Conservation (phyloP, 441 rosid genomes). For the Mallotus japonicus region DNA sequence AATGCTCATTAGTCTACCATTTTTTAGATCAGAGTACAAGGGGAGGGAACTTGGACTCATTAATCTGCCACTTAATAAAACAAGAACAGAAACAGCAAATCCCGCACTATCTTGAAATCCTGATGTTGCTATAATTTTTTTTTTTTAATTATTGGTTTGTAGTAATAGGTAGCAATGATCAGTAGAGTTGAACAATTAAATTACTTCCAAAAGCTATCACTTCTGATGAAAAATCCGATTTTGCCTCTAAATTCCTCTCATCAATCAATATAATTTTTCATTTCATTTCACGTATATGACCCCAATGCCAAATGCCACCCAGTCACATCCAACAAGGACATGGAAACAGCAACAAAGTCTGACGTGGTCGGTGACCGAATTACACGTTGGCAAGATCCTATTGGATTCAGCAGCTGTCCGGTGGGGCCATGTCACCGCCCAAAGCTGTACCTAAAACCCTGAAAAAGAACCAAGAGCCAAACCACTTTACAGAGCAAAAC, state of each 20-base stretch:
- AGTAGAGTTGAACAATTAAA: neutral
- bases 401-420: neutral
- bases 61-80: no score
- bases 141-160: no score
- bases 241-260: neutral
- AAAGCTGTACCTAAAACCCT: neutral
- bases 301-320: neutral
- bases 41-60: no score
- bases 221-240: neutral
- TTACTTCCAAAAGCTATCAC: neutral
- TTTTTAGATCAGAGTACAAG: no score
- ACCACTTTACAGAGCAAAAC: neutral
- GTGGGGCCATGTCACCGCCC: conserved; percentile 33
- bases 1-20: no score
- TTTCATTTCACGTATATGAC: no score
- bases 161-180: neutral
- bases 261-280: neutral
- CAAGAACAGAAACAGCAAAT: neutral
- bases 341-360: neutral
- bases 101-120: no score
- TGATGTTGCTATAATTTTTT: neutral
- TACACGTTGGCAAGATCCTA: neutral
- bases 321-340: conserved; percentile 15
- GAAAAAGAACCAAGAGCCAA: neutral
- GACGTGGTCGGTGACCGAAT: conserved; percentile 23